Conservation (phyloP, 305 asterid species). For the Rubia peregrina region DNA sequence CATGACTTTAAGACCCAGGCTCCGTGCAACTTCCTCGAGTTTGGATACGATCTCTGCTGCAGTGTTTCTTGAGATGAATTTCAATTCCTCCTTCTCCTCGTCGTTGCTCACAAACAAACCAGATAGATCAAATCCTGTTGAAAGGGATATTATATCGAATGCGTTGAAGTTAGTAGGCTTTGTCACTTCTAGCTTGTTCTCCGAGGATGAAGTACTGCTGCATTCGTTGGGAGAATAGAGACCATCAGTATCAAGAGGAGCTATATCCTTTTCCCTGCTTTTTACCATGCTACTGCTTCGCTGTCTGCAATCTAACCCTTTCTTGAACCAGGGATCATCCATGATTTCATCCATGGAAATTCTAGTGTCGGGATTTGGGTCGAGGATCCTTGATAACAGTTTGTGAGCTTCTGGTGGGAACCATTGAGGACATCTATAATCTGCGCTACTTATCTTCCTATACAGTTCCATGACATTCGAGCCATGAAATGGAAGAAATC, state of each 20-base stretch:
- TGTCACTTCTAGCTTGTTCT: slow-evolving; percentile 18
- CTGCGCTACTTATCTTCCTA: slow-evolving; percentile 30
- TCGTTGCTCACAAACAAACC: slow-evolving; percentile 30
- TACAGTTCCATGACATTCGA: slow-evolving; percentile 35
- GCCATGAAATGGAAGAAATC: slow-evolving; percentile 35
- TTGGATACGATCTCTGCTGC: slow-evolving; percentile 26
- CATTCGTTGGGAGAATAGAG: slow-evolving; percentile 6
- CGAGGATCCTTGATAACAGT: slow-evolving; percentile 28
- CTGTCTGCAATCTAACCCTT: slow-evolving; percentile 17
- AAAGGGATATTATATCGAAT: slow-evolving; percentile 36
- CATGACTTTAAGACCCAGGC: slow-evolving; percentile 19
- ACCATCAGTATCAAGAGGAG: slow-evolving; percentile 2
- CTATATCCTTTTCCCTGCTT: slow-evolving; percentile 15
- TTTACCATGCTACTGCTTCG: slow-evolving; percentile 8
- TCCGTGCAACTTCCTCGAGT: slow-evolving; percentile 26
- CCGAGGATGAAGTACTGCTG: slow-evolving; percentile 1
- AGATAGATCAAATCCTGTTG: slow-evolving; percentile 39
- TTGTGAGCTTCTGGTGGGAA: slow-evolving; percentile 27
- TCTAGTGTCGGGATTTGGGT: slow-evolving; percentile 33
- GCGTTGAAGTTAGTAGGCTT: slow-evolving; percentile 33
- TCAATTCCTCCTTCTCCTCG: slow-evolving; percentile 24
- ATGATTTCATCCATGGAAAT: slow-evolving; percentile 30
- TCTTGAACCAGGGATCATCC: slow-evolving; percentile 35
- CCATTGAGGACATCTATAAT: slow-evolving; percentile 36
- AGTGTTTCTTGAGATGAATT: slow-evolving; percentile 20